Percentiles rank a stretch among this genome's conserved stretches.
phyloP scores from a whole-genome alignment of 2,329 filamentous ascomycete species.

The Xylaria sp. region DNA sequence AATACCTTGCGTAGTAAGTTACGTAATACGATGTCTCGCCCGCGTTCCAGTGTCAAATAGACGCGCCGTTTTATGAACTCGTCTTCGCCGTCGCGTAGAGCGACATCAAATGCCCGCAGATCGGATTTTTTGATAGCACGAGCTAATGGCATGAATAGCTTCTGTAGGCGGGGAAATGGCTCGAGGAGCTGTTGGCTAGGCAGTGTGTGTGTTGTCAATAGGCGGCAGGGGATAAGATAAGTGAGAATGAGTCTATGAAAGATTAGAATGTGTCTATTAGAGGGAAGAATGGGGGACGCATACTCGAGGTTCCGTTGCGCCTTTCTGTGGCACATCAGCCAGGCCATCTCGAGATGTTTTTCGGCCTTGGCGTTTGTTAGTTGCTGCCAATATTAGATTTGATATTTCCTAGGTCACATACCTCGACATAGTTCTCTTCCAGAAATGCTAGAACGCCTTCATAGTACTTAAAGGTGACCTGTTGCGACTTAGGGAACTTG shows the following conservation, averaged over 20 bases:
- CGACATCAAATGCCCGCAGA: conserved; percentile 83
- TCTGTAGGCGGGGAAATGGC: conserved; percentile 79
- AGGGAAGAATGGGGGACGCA: conserved; percentile 47
- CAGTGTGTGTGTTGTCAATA: conserved; percentile 87
- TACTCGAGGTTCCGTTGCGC: conserved; percentile 84
- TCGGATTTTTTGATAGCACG: conserved; percentile 84
- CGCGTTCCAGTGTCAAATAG: conserved; percentile 92
- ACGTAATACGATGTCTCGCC: conserved; percentile 89
- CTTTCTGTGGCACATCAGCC: conserved; percentile 80
- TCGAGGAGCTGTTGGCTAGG: conserved; percentile 77
- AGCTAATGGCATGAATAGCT: conserved; percentile 81
- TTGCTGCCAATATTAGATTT: background rate
- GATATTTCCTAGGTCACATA: conserved; percentile 51
- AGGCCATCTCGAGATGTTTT: conserved; percentile 81
- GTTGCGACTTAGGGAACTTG: conserved; percentile 86
- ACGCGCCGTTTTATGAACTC: conserved; percentile 94
- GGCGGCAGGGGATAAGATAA: conserved; percentile 92
- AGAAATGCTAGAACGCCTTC: conserved; percentile 92
- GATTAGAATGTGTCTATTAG: conserved; percentile 42
- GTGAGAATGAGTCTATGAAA: conserved; percentile 82
- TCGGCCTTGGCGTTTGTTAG: conserved; percentile 69
- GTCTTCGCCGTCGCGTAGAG: conserved; percentile 84
- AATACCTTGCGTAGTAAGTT: conserved; percentile 95
- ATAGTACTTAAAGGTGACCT: conserved; percentile 97
- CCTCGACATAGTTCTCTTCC: conserved; percentile 89